Base-by-base conservation (phyloP, 192 early-diverging fungal genomes). In the Linnemannia elongata region DNA sequence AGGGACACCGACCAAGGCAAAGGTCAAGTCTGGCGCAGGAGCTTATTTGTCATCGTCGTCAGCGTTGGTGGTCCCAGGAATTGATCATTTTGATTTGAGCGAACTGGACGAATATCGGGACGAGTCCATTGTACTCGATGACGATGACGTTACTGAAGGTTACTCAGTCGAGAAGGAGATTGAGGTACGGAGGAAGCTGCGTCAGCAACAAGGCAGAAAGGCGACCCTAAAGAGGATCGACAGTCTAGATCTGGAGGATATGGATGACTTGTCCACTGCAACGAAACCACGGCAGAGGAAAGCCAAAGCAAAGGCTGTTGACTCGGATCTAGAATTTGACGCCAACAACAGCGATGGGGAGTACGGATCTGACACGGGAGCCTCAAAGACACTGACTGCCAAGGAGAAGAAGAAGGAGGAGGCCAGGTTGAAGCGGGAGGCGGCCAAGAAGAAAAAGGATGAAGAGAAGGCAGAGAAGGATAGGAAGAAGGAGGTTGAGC, bases 381-480 rank as follows among this genome's bases (percentile, higher is more conserved):
- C 27, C 9, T 15, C 35, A 13, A 47, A 39, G 49, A 6, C 3
- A 10, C 60, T 27, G 60, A 30, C 27, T 13, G 60, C 60, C 30
- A 66, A 35, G 10, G 60, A 52, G 36, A 52, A 22, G 27, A 70
- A 77, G 33, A 68, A 41, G 17, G 35, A 33, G 27, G 77, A 73
- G 22, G 17, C 38, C 5, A n/a, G 42, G 27, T 41, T 13, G 13
- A 33, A 76, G 20, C 3, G 8, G 20, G 74, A 76, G 3, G 36
- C 13, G 55, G 33, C n/a, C 22, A 39, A 45, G 35, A 44, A 76
- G 60, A 41, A 30, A 13, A 36, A 30, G 17, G 66, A 36, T 10
- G 66, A n/a, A 69, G 66, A 52, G 5, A 52, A 52, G 49, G 68
- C 70, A 13, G 82, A 55, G 24, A 74, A 41, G 68, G 63, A 75